phyloP scores from a whole-genome alignment of 2,329 filamentous ascomycete genomes.

The Botrytis hyacinthi region DNA sequence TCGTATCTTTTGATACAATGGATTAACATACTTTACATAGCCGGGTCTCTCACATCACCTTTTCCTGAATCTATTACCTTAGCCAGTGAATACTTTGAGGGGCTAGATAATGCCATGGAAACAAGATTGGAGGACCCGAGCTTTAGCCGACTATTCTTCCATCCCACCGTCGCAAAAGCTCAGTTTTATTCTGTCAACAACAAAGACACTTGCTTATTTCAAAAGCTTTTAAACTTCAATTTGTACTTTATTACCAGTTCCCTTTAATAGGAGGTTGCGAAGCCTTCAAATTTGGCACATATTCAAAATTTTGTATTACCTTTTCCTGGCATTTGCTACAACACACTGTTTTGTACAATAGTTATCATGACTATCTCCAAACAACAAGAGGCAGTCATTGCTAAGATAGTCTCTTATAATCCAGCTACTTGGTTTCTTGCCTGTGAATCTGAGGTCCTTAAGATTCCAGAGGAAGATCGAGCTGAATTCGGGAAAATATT shows the following conservation, averaged over 20 bases:
- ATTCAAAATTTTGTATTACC: not conserved
- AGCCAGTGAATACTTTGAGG: not conserved
- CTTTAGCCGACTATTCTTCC: not conserved
- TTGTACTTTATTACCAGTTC: not conserved
- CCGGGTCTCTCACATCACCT: not conserved
- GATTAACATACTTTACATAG: not conserved
- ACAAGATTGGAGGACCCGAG: not conserved
- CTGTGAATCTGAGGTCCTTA: not conserved
- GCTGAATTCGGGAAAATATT: not conserved
- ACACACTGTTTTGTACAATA: not conserved
- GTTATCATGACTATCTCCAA: not conserved
- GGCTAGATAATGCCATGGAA: not conserved
- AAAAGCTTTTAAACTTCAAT: not conserved
- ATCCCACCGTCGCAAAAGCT: not conserved
- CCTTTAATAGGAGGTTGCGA: not conserved
- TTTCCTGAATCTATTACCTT: accelerated
- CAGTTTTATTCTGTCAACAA: not conserved
- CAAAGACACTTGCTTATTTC: not conserved
- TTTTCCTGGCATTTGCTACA: not conserved
- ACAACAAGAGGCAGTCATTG: not conserved
- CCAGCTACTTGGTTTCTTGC: not conserved
- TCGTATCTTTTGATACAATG: not conserved
- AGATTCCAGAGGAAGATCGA: not conserved
- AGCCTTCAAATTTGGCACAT: too few species aligned
- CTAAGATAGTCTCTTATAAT: not conserved